Conservation (phyloP, 352 stramenopile species). For the Phytophthora tentaculata region DNA sequence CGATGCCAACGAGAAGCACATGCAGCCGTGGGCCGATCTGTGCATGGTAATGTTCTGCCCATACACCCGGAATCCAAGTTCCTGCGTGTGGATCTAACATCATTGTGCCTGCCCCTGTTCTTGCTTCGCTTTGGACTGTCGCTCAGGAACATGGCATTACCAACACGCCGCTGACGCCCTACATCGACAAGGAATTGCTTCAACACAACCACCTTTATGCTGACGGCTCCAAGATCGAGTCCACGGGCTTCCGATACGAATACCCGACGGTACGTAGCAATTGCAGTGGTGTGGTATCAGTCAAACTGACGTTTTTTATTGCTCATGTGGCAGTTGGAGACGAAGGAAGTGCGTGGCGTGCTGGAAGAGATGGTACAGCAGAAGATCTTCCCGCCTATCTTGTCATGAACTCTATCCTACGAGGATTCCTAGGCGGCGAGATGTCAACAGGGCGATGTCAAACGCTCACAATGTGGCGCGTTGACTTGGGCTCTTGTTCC, state of each 20-base stretch:
- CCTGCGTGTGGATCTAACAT: slow-evolving; percentile 5
- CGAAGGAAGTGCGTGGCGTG: slow-evolving; percentile 60
- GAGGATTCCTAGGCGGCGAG: background rate
- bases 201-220: slow-evolving; percentile 86
- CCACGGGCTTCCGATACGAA: slow-evolving; percentile 77
- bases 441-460: slow-evolving; percentile 15
- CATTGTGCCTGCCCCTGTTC: slow-evolving; percentile 15
- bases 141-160: slow-evolving; percentile 72
- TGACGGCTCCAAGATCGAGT: slow-evolving; percentile 80
- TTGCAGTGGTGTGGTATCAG: slow-evolving; percentile 6
- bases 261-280: slow-evolving; percentile 61
- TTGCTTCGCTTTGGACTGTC: slow-evolving; percentile 13
- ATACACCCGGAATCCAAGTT: slow-evolving; percentile 5
- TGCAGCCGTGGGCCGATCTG: slow-evolving; percentile 88
- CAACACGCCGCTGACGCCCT: slow-evolving; percentile 86
- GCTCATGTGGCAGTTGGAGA: slow-evolving; percentile 51
- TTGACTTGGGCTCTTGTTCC: slow-evolving; percentile 19
- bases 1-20: slow-evolving; percentile 91
- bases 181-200: slow-evolving; percentile 90
- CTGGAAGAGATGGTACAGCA: slow-evolving; percentile 81
- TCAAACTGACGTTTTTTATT: slow-evolving; percentile 20
- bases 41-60: slow-evolving; percentile 48
- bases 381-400: slow-evolving; percentile 81
- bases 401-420: slow-evolving; percentile 45
- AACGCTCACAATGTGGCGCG: slow-evolving; percentile 23